A percentile compares a stretch with the other conserved stretches of the same genome.
These are phyloP conservation scores for Phascolomyces articulosus DNA, from an alignment of 371 early-diverging fungal species.

Conservation along the genomic window DNA sequence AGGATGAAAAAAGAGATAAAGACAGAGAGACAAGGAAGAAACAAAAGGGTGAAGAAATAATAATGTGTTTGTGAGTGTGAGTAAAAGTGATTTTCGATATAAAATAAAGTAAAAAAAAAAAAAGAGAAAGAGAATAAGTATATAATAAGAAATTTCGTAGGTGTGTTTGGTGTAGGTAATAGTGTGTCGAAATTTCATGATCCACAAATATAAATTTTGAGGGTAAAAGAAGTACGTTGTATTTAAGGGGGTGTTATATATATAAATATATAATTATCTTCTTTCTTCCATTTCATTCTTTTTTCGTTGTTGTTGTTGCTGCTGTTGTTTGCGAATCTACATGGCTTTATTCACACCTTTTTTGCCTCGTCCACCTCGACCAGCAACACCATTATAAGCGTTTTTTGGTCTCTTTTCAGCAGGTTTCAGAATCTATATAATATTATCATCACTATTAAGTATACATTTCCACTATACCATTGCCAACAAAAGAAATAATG, in stretches of 20 bases:
- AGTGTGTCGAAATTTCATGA: no score
- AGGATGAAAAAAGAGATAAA: background rate
- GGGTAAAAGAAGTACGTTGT: no score
- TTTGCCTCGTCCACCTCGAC: conserved; percentile 21
- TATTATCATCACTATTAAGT: background rate
- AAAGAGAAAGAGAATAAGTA: no score
- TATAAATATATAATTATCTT: no score
- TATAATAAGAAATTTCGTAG: background rate
- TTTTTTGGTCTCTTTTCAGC: conserved; percentile 34
- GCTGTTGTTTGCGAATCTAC: background rate
- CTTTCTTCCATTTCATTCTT: no score
- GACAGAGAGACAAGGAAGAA: background rate
- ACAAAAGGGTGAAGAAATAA: background rate
- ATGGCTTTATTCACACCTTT: conserved; percentile 15
- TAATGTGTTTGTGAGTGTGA: background rate
- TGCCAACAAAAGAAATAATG: background rate
- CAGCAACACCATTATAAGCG: conserved; percentile 19
- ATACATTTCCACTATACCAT: no score
- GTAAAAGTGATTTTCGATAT: background rate
- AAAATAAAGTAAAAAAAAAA: no score
- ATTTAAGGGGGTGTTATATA: background rate
- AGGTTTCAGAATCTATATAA: conserved; percentile 29
- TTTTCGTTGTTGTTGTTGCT: no score
- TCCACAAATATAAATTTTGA: no score
- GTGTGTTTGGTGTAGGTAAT: no score